A percentile compares a stretch with the other conserved stretches of the same genome.
Conservation (phyloP, 2,329 filamentous ascomycete genomes). For the Xylaria arbuscula region DNA sequence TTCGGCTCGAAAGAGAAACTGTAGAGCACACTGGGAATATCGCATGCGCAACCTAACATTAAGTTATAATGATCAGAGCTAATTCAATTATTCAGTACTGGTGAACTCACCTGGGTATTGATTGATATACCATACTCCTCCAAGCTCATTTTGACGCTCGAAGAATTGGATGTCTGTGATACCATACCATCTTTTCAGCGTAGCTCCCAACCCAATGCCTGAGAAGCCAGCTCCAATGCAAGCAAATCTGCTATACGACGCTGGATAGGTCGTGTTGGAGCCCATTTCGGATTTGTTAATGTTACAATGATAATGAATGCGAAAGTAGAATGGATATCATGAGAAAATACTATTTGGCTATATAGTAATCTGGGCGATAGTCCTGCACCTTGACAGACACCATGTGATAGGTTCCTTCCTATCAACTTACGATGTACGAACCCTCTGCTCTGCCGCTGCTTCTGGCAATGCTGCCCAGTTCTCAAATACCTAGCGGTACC, state of each 20-base stretch:
- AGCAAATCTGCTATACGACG: neutral
- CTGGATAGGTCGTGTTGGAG: neutral
- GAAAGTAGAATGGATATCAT: neutral
- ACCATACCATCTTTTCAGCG: neutral
- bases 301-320: neutral
- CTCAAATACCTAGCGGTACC: no score
- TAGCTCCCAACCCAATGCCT: neutral
- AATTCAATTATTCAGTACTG: neutral
- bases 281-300: neutral
- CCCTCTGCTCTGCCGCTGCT: no score
- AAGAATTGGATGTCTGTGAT: constrained; percentile 1
- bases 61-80: neutral
- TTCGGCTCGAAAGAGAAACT: neutral
- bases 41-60: neutral
- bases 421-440: neutral
- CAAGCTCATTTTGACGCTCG: neutral
- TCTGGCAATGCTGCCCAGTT: no score
- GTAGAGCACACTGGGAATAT: neutral
- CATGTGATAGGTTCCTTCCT: neutral
- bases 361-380: neutral
- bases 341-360: neutral
- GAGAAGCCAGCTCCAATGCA: neutral
- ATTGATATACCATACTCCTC: neutral
- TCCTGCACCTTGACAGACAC: neutral
- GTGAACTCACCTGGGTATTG: neutral